These are phyloP conservation scores for Dentipellis fragilis DNA, from an alignment of 768 basidiomycete genomes.

Conservation along the genomic window DNA sequence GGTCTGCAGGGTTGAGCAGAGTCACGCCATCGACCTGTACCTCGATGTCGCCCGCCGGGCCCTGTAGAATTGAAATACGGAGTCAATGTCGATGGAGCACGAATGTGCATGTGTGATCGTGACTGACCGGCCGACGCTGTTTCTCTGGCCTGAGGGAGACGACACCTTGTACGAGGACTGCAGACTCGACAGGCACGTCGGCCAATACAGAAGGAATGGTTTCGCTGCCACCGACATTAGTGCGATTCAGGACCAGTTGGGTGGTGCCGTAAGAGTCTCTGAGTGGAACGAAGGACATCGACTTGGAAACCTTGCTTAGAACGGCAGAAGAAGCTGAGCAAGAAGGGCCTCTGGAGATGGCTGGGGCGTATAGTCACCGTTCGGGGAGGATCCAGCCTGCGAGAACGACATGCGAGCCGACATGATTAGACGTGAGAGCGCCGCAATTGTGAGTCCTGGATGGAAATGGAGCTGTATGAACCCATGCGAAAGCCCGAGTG, in stretches of 20 bases:
- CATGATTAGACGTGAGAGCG: conserved; percentile 13
- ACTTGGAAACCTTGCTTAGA: conserved; percentile 55
- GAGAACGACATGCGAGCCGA: conserved; percentile 42
- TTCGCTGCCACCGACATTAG: conserved; percentile 13
- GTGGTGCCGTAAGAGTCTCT: conserved; percentile 69
- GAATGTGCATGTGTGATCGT: neutral
- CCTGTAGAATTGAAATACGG: conserved; percentile 26
- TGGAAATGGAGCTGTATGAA: conserved; percentile 16
- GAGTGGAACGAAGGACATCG: conserved; percentile 78
- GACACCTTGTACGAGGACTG: conserved; percentile 63
- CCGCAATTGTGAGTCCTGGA: conserved; percentile 19
- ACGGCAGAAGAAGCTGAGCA: conserved; percentile 21
- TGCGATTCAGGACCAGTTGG: conserved; percentile 55
- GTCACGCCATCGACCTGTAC: conserved; percentile 60
- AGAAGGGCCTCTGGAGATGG: conserved; percentile 1
- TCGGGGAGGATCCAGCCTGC: conserved; percentile 77
- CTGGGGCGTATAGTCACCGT: conserved; percentile 43
- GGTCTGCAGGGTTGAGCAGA: conserved; percentile 71
- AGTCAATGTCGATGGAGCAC: neutral
- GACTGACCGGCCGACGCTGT: conserved; percentile 47
- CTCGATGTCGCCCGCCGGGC: conserved; percentile 68
- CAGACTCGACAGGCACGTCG: conserved; percentile 65
- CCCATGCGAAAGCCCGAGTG: conserved; percentile 5
- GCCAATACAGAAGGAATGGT: conserved; percentile 35
- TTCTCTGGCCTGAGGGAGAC: conserved; percentile 55